Percentiles rank a stretch among this genome's conserved stretches.
Conservation (phyloP, 768 basidiomycete species). For the Galerina sulciceps region DNA sequence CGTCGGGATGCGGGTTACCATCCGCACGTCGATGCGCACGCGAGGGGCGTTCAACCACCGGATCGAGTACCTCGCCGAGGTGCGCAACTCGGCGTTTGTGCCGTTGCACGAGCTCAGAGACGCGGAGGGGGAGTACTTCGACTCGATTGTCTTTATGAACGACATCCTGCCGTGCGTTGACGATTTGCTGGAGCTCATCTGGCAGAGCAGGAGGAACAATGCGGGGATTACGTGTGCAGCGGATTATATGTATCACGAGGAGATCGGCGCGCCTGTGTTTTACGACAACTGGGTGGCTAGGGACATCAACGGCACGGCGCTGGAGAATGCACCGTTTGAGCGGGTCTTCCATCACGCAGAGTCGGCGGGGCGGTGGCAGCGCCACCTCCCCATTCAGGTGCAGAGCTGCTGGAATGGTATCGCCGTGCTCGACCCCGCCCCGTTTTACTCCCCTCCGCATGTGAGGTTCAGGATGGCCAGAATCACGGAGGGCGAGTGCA, state of each 20-base stretch:
- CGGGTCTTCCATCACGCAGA: slow-evolving; percentile 85
- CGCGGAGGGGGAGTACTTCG: slow-evolving; percentile 91
- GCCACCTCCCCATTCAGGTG: slow-evolving; percentile 93
- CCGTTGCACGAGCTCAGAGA: slow-evolving; percentile 95
- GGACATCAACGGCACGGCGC: slow-evolving; percentile 97
- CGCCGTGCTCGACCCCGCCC: slow-evolving; percentile 92
- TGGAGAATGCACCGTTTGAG: slow-evolving; percentile 98
- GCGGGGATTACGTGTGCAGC: slow-evolving; percentile 98
- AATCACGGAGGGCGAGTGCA: slow-evolving; percentile 88
- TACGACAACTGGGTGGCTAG: slow-evolving; percentile 99
- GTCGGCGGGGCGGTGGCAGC: slow-evolving; percentile 82
- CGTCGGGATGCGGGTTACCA: slow-evolving; percentile 91
- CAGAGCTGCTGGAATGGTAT: slow-evolving; percentile 99
- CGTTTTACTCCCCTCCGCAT: slow-evolving; percentile 90
- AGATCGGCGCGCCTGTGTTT: slow-evolving; percentile 92
- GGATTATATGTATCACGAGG: slow-evolving; percentile 99
- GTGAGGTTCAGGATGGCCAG: slow-evolving; percentile 96
- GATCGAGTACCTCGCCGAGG: slow-evolving; percentile 99
- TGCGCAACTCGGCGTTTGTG: slow-evolving; percentile 97
- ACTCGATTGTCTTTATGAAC: slow-evolving; percentile 99
- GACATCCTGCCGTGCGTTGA: slow-evolving; percentile 98
- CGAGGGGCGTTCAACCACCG: slow-evolving; percentile 98
- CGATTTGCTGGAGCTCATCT: slow-evolving; percentile 96
- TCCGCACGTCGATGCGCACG: slow-evolving; percentile 90
- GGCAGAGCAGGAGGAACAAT: slow-evolving; percentile 91